Evolutionary conservation across 495 filamentous ascomycete species (phyloP).

Genomic region (Daldinia grandis): DNA sequence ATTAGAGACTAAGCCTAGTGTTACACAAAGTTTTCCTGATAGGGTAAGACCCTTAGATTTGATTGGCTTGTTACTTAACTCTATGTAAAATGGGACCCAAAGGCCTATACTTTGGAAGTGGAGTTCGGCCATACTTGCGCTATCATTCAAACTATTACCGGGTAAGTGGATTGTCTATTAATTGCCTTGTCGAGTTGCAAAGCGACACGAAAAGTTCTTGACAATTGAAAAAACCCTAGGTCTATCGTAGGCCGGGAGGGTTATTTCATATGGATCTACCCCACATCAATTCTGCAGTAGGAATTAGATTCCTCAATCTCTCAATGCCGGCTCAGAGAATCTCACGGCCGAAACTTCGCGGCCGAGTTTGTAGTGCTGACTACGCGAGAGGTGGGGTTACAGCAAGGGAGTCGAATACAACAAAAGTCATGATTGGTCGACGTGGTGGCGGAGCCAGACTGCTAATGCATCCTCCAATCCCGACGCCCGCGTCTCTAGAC

Average conservation of each 20-base stretch:
- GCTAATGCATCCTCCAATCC: not conserved
- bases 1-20: not conserved
- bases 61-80: not conserved
- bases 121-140: too few species aligned
- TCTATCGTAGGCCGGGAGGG: not conserved
- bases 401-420: not conserved
- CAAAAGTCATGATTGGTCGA: not conserved
- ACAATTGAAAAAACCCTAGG: not conserved
- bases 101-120: too few species aligned
- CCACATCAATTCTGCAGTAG: not conserved
- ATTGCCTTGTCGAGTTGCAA: too few species aligned
- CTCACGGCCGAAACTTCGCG: slow-evolving; percentile 1
- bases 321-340: not conserved
- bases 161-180: too few species aligned
- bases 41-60: not conserved
- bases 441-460: not conserved
- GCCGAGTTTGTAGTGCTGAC: slow-evolving; percentile 3
- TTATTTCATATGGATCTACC: not conserved
- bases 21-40: not conserved
- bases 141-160: too few species aligned
- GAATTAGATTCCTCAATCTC: not conserved
- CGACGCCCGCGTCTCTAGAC: not conserved
- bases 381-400: not conserved
- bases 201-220: not conserved
- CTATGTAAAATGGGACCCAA: too few species aligned